Evolutionary conservation across 495 filamentous ascomycete species (phyloP).

Genomic region (Penicillium egyptiacum): DNA sequence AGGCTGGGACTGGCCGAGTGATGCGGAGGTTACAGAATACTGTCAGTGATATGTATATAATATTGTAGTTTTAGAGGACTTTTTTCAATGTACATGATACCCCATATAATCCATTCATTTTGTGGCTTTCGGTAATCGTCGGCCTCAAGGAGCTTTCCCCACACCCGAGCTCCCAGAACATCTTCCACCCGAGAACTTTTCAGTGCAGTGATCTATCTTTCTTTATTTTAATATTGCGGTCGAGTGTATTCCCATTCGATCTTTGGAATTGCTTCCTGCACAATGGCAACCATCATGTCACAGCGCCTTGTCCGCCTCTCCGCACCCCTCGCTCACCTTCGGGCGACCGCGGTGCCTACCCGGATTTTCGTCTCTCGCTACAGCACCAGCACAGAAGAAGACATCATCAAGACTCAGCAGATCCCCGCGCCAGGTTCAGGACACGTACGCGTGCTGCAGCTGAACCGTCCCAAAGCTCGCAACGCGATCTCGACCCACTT

Average conservation of each 20-base stretch:
- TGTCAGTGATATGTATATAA: conserved; percentile 19
- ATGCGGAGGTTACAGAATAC: conserved; percentile 53
- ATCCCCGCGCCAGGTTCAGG: conserved; percentile 78
- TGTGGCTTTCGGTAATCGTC: conserved; percentile 25
- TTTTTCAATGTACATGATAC: conserved; percentile 23
- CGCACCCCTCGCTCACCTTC: conserved; percentile 19
- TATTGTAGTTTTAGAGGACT: conserved; percentile 28
- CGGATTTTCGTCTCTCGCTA: conserved; percentile 39
- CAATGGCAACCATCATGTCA: conserved; percentile 31
- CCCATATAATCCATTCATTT: neutral
- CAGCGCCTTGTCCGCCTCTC: conserved; percentile 34
- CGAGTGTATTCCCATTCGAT: neutral
- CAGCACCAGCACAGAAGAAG: conserved; percentile 36
- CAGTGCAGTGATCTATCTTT: neutral
- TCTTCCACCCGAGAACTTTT: conserved; percentile 9
- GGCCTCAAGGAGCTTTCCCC: conserved; percentile 29
- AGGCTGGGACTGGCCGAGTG: conserved; percentile 56
- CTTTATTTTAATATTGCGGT: neutral
- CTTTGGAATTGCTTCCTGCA: conserved; percentile 6
- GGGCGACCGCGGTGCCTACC: conserved; percentile 24
- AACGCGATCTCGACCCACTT: conserved; percentile 87
- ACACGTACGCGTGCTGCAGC: conserved; percentile 80
- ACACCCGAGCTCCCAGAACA: conserved; percentile 22
- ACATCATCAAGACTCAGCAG: conserved; percentile 67
- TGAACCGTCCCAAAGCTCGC: conserved; percentile 78